phyloP scores from a whole-genome alignment of 352 stramenopile species.

The Pythium inflatum region DNA sequence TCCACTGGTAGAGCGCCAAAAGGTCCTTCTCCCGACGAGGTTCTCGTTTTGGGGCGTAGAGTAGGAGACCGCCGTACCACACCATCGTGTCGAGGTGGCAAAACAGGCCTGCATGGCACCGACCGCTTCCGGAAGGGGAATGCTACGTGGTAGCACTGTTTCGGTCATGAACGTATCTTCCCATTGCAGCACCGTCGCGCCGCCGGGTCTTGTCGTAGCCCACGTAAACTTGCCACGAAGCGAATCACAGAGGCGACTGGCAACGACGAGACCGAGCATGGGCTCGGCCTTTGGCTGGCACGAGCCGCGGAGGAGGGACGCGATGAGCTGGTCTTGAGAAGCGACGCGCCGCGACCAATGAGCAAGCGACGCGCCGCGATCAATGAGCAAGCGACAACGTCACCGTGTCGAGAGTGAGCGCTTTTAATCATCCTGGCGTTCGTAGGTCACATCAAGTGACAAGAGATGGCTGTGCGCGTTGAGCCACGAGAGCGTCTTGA shows the following conservation, averaged over 20 bases:
- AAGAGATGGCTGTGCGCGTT: no score
- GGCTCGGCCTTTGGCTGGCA: background rate
- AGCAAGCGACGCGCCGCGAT: no score
- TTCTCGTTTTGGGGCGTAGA: background rate
- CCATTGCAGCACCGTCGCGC: constrained; percentile 13
- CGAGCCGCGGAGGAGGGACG: background rate
- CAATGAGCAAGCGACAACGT: no score
- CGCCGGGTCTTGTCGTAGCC: background rate
- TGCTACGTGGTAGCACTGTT: no score
- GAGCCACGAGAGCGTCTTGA: no score
- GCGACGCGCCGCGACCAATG: background rate
- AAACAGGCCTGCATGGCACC: background rate
- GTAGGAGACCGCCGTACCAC: background rate
- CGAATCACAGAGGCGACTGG: constrained; percentile 1
- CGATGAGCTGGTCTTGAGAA: background rate
- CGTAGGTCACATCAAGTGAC: no score
- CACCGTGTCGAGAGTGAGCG: no score
- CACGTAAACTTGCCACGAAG: constrained; percentile 15
- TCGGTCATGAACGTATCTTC: background rate
- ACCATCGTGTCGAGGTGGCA: background rate
- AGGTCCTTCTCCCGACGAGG: background rate
- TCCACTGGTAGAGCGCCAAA: background rate
- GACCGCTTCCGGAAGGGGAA: background rate
- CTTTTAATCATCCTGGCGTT: no score
- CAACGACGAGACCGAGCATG: background rate